Percentiles rank a stretch among this genome's conserved stretches.
phyloP scores from a whole-genome alignment of 352 stramenopile genomes.

The Globisporangium nagaii region DNA sequence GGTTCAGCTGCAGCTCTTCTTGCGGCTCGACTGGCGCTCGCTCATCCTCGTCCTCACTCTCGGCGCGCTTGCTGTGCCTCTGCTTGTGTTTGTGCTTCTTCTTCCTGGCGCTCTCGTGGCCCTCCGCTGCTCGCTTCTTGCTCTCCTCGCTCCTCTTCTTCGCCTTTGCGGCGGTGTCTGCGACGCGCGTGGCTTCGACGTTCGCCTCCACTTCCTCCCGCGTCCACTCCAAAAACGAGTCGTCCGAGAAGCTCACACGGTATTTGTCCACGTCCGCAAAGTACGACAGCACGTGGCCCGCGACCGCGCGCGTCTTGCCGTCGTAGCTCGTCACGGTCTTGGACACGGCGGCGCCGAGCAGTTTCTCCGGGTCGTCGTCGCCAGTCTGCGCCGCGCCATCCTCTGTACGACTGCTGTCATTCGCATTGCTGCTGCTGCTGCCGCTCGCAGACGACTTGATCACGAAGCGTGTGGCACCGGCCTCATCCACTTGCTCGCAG shows the following conservation, averaged over 20 bases:
- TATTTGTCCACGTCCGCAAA: slow-evolving; percentile 35
- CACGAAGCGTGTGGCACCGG: slow-evolving; percentile 27
- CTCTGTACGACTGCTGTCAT: neutral
- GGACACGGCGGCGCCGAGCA: slow-evolving; percentile 30
- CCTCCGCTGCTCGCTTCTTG: slow-evolving; percentile 12
- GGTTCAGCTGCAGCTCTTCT: slow-evolving; percentile 24
- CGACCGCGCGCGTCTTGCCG: slow-evolving; percentile 25
- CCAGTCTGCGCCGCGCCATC: neutral
- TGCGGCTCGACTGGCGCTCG: slow-evolving; percentile 5
- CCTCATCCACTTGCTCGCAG: slow-evolving; percentile 26
- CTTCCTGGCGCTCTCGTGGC: neutral
- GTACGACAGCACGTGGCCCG: slow-evolving; percentile 42
- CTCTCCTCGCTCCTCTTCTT: neutral
- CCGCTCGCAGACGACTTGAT: slow-evolving; percentile 14
- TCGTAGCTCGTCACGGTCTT: slow-evolving; percentile 49
- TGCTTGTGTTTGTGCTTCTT: slow-evolving; percentile 19
- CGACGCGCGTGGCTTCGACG: slow-evolving; percentile 3
- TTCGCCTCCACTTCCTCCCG: slow-evolving; percentile 25
- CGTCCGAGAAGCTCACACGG: slow-evolving; percentile 38
- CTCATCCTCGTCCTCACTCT: slow-evolving; percentile 7
- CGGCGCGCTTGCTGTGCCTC: slow-evolving; percentile 12
- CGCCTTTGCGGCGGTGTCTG: too few relatives aligned
- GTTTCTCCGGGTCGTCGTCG: slow-evolving; percentile 31
- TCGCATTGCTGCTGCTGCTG: neutral
- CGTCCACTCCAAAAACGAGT: slow-evolving; percentile 38